Evolutionary conservation across 2,329 filamentous ascomycete genomes (phyloP), one percentile per base, ranked within the genome.

Genomic region (Fusarium euwallaceae): DNA sequence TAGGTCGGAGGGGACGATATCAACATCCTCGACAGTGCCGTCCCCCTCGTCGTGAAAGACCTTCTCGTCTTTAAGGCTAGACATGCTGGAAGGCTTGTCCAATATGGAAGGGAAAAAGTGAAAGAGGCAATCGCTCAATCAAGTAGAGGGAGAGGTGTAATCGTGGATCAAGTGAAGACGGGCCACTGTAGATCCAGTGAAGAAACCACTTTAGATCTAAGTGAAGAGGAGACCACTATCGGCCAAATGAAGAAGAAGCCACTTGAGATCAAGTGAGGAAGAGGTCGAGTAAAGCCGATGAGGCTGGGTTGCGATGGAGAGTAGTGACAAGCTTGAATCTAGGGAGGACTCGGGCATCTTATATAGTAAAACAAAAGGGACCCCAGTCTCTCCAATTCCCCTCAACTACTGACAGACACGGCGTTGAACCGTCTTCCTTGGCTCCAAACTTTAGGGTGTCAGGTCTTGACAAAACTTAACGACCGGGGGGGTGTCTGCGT

Each of bases 1-100:
- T 16, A 58, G 34, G 12, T 37, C 3, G 2, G 82, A 84, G 22
- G 45, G 16, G 37, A 63, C 27, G 29, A 63, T 55, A 58, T 71
- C 65, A 39, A 71, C 39, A 34, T 72, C 64, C 39, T 70, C 67
- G 41, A 70, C 56, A 29, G 60, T 67, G 55, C 67, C 70, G 51
- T 62, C 67, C 63, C 69, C 70, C 22, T 72, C 70, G 24, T 67
- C 67, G 8, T 65, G 69, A 58, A 67, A 64, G 61, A 58, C 53
- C 27, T 70, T 70, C n/a, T 64, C 60, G 61, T 72, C 67, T n/a
- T 53, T 63, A 22, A 62, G 11, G n/a, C 22, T 29, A 6, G 59
- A 61, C 37, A 61, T 61, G 7, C 5, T 62, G 37, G 36, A 48
- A 16, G 20, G 14, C 6, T 39, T 24, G 56, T 24, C 32, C 9